Base-by-base conservation (phyloP, 257 asterid genomes). In the Solanum chilense region DNA sequence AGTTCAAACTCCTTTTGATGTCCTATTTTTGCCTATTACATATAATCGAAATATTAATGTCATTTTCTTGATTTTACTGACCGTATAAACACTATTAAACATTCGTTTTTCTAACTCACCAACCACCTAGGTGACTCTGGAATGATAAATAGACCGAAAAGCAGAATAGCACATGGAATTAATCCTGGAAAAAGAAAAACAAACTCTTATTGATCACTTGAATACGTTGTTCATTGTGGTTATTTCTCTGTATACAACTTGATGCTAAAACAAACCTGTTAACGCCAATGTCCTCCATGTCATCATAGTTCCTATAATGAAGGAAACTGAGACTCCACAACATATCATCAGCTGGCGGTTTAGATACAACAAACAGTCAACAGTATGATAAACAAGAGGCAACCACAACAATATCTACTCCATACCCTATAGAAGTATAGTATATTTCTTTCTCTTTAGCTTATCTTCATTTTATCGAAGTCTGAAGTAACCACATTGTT, bases 41-140 rank as follows among this genome's bases (percentile, higher is more conserved):
- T 42, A 37, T 29, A 33, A 49, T 15, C 6, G 82, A 52, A 87
- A 49, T 21, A 31, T 66, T 76, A 31, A 27, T 29, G 68, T 33
- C 5, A 85, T 81, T 37, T 80, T 45, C 5, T 12, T 68, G 69
- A 80, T 49, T 9, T 45, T 47, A 80, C 44, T 5, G 27, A 47
- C 27, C 9, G 16, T 5, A 80, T 47, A 12, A 35, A 29, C 10
- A 29, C 12, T 49, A n/a, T 27, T 33, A 52, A 27, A 25, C 16
- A 31, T n/a, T 14, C 20, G 35, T 10, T 29, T 62, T 76, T 7
- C 66, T 56, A 70, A 85, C 91, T 92, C 93, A 95, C 98, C 88
- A 96, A 96, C 98, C 99, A 95, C 90, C 99, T 92, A 2, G 98
- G 99, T 4, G 99, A 96, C 86, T 96, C 98, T 3, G 99, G 99